Evolutionary conservation across 225 moss, liverwort and hornwort species (phyloP), one percentile per base, ranked within the genome.

Genomic region (Pseudoscleropodium purum): DNA sequence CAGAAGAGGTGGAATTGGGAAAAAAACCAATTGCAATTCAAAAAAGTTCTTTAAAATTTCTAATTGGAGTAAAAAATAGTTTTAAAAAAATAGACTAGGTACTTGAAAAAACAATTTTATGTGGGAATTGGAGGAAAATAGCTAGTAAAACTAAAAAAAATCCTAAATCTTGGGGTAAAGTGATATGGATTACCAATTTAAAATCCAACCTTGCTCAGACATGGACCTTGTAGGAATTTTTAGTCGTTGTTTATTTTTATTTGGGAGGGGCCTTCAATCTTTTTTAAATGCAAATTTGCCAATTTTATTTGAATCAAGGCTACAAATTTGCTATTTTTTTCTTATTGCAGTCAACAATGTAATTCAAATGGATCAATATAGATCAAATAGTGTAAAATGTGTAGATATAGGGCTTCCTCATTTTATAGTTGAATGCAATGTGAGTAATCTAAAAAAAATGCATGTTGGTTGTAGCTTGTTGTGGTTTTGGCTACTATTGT

Each of bases 161-260:
- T n/a, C 2, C 2, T 3, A n/a, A 20, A 37, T 6, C 1, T 1
- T 19, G 0, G 1, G 1, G 0, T 36, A 18, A 20, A 67, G 37
- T 20, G 4, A 37, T 68, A 11, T n/a, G 1, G 23, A 68, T n/a
- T 0, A 0, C 7, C 69, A 69, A 69, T 1, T 69, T 0, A 24
- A 24, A 70, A 70, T 70, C 14, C 39, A 39, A 14, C 70, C 25
- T 41, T 70, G 7, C 25, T 15, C 1, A 72, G 0, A 70, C 1
- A 41, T 25, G 15, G 7, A 25, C 5, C 5, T 25, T 25, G 14
- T 25, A 25, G 25, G 8, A 41, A 15, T 25, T 41, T 70, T 15
- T 1, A 39, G 3, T 60, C 23, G 8, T 21, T 59, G 21, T 59
- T 21, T 21, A 3, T 59, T 59, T 59, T 60, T 24, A 23, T 39